Evolutionary conservation across 371 early-diverging fungal species (phyloP).

Genomic region (Coemansia sp.): DNA sequence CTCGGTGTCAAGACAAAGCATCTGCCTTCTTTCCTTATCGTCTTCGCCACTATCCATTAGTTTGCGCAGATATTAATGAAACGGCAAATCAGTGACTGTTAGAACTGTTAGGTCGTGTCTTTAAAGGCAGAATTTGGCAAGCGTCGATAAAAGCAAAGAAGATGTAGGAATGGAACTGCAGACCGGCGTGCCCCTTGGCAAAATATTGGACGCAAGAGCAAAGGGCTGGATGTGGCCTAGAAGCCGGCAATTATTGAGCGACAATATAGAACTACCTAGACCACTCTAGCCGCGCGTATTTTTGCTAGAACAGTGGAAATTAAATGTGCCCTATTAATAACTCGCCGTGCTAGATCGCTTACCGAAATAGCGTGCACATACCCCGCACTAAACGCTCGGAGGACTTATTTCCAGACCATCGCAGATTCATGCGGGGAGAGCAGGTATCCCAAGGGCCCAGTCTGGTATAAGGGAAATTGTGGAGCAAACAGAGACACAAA

Average conservation of each 20-base stretch:
- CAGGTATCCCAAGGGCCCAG: no score
- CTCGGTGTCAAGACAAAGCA: conserved; percentile 29
- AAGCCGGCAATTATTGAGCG: neutral
- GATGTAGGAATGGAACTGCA: no score
- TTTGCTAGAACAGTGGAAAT: neutral
- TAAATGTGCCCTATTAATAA: conserved; percentile 2
- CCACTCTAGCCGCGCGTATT: neutral
- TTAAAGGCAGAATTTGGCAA: neutral
- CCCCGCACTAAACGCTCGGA: no score
- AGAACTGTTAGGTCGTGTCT: no score
- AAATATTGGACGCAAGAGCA: neutral
- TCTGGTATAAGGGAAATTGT: no score
- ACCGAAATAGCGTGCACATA: neutral
- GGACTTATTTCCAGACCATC: no score
- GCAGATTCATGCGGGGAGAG: no score
- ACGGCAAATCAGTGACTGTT: no score
- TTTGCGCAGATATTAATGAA: neutral
- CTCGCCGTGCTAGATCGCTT: neutral
- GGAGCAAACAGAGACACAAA: no score
- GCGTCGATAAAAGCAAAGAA: neutral
- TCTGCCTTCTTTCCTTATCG: conserved; percentile 11
- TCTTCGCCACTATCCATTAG: conserved; percentile 4
- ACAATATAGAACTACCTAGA: neutral
- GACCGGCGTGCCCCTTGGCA: neutral
- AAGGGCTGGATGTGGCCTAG: neutral